These are phyloP conservation scores for Thymus quinquecostatus DNA, from an alignment of 257 asterid genomes.

Conservation along the genomic window DNA sequence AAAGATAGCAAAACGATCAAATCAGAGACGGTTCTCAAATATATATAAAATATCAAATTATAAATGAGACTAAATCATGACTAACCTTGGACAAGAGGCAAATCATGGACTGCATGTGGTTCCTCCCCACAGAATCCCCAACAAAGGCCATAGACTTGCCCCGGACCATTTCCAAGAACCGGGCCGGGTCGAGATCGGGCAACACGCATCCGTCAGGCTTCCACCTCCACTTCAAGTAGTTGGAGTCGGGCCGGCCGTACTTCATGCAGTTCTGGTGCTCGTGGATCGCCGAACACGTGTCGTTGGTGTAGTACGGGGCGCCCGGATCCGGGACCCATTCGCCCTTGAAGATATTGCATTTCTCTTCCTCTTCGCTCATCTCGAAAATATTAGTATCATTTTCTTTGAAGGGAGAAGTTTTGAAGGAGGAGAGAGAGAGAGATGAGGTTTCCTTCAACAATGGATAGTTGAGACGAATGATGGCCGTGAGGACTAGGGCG, in stretches of 20 bases:
- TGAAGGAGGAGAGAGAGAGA: no score
- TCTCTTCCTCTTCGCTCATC: not conserved
- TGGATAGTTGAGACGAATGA: no score
- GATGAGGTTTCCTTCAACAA: no score
- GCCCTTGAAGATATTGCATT: slow-evolving; percentile 53
- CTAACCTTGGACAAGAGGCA: slow-evolving; percentile 69
- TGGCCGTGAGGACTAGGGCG: no score
- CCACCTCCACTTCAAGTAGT: slow-evolving; percentile 48
- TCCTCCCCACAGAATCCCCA: slow-evolving; percentile 77
- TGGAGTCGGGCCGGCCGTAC: slow-evolving; percentile 48
- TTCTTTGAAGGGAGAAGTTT: no score
- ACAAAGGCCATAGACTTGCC: slow-evolving; percentile 68
- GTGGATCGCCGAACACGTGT: slow-evolving; percentile 49
- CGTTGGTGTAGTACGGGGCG: slow-evolving; percentile 66
- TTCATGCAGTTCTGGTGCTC: slow-evolving; percentile 60
- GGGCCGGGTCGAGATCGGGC: slow-evolving; percentile 53
- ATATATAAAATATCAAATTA: no score
- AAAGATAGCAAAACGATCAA: no score
- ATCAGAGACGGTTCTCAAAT: no score
- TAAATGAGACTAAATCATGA: no score
- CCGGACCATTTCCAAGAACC: slow-evolving; percentile 61
- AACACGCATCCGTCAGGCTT: slow-evolving; percentile 57
- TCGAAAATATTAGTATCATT: no score
- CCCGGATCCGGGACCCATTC: slow-evolving; percentile 65
- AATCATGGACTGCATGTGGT: slow-evolving; percentile 76